A percentile compares a stretch with the other conserved stretches of the same genome.
Evolutionary conservation across 1,284 basidiomycete genomes (phyloP).

Genomic region (Fistulinella staudtii): DNA sequence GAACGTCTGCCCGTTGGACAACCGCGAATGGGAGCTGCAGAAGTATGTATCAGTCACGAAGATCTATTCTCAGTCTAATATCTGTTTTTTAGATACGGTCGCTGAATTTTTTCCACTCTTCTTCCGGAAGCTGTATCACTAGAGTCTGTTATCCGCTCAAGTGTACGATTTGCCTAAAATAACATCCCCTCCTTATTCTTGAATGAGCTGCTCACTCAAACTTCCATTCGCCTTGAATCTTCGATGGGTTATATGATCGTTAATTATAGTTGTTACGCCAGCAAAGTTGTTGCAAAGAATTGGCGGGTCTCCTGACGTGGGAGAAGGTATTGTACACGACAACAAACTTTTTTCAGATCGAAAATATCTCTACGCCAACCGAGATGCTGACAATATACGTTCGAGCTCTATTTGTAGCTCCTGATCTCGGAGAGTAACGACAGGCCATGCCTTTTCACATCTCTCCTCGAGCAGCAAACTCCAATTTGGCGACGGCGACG

Average conservation of each 20-base stretch:
- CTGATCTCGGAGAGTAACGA: constrained; percentile 14
- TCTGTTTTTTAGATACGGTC: constrained; percentile 25
- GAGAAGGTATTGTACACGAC: too few relatives aligned
- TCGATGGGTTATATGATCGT: too few relatives aligned
- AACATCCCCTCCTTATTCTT: not conserved
- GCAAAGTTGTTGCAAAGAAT: too few relatives aligned
- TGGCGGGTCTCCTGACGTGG: too few relatives aligned
- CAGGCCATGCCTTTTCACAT: constrained; percentile 24
- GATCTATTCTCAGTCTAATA: not conserved
- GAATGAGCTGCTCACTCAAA: not conserved
- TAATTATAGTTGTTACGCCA: too few relatives aligned
- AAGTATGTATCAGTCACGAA: constrained; percentile 54
- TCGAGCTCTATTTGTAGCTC: constrained; percentile 13
- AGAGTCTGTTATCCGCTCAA: not conserved
- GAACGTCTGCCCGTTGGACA: constrained; percentile 98
- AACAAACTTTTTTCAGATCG: too few relatives aligned
- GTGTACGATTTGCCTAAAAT: constrained; percentile 14
- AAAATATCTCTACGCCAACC: too few relatives aligned
- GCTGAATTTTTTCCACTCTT: constrained; percentile 16
- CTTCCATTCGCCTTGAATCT: not conserved
- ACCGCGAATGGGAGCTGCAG: constrained; percentile 93
- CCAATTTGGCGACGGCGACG: constrained; percentile 73
- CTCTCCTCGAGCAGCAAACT: constrained; percentile 28
- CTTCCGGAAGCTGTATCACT: constrained; percentile 27
- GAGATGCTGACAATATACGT: constrained; percentile 18